phyloP scores from a whole-genome alignment of 768 basidiomycete species.

The Leccinum boreale region DNA sequence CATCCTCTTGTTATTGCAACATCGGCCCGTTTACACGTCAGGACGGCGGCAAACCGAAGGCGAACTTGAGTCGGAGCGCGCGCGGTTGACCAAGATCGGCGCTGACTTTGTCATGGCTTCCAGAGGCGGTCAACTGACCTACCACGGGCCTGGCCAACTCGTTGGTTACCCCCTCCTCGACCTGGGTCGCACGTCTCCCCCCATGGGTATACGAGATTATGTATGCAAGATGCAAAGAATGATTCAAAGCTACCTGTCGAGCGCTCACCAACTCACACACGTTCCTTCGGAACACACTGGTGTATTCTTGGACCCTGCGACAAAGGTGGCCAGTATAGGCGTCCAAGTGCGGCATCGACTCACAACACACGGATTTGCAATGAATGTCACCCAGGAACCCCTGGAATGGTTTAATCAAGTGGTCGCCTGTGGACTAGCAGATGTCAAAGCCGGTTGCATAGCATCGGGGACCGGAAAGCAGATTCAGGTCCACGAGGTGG shows the following conservation, averaged over 20 bases:
- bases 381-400: slow-evolving; percentile 86
- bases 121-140: slow-evolving; percentile 92
- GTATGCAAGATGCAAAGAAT: slow-evolving; percentile 78
- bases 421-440: slow-evolving; percentile 86
- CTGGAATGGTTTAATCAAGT: slow-evolving; percentile 82
- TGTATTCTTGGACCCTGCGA: slow-evolving; percentile 74
- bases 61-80: slow-evolving; percentile 55
- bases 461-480: slow-evolving; percentile 40
- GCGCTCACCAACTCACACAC: slow-evolving; percentile 55
- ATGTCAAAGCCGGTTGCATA: slow-evolving; percentile 76
- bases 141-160: slow-evolving; percentile 96
- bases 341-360: slow-evolving; percentile 94
- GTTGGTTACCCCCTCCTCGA: slow-evolving; percentile 95
- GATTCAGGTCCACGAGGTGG: slow-evolving; percentile 47
- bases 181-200: slow-evolving; percentile 72
- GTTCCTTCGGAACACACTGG: slow-evolving; percentile 81
- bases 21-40: slow-evolving; percentile 91
- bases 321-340: slow-evolving; percentile 94
- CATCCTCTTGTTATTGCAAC: slow-evolving; percentile 78
- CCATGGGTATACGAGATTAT: slow-evolving; percentile 73
- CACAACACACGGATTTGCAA: slow-evolving; percentile 91
- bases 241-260: slow-evolving; percentile 59
- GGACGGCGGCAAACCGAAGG: slow-evolving; percentile 81
- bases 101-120: slow-evolving; percentile 83
- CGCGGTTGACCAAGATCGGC: slow-evolving; percentile 68